A percentile compares a stretch with the other conserved stretches of the same genome.
phyloP scores from a whole-genome alignment of 257 asterid species.

The Scutellaria minor region DNA sequence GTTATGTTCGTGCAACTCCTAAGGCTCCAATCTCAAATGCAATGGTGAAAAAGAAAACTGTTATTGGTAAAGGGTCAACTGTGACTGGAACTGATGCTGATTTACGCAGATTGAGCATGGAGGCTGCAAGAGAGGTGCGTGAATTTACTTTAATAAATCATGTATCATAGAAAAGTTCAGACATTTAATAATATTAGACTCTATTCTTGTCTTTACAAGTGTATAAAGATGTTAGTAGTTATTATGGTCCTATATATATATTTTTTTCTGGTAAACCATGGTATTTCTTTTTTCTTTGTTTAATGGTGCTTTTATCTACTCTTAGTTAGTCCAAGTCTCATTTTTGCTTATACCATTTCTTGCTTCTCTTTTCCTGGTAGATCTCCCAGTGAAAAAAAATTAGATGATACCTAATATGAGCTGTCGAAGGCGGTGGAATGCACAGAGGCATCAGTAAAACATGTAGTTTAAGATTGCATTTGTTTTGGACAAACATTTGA shows the following conservation, averaged over 20 bases:
- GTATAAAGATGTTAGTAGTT: not conserved
- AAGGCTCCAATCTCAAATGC: conserved; percentile 89
- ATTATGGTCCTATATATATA: conserved; percentile 1
- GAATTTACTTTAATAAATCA: conserved; percentile 18
- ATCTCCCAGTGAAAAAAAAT: conserved; percentile 25
- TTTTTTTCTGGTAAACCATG: not conserved
- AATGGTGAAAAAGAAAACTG: conserved; percentile 75
- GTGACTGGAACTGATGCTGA: conserved; percentile 99
- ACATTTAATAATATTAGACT: conserved; percentile 7
- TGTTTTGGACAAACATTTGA: conserved; percentile 1
- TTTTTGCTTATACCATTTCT: not conserved
- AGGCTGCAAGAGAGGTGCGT: conserved; percentile 96
- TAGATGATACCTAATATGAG: conserved; percentile 5
- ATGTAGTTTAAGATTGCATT: not conserved
- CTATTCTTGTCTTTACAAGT: not conserved
- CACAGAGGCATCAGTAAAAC: not conserved
- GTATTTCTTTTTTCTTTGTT: not conserved
- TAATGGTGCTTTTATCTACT: conserved; percentile 3
- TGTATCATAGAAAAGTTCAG: conserved; percentile 15
- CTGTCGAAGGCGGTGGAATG: not conserved
- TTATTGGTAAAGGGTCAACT: conserved; percentile 87
- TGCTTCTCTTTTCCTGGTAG: not conserved
- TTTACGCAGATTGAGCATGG: conserved; percentile 99
- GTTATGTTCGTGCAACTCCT: conserved; percentile 88
- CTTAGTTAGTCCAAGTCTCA: not conserved